phyloP scores from a whole-genome alignment of 768 basidiomycete genomes.

The Rhizopogon salebrosus region DNA sequence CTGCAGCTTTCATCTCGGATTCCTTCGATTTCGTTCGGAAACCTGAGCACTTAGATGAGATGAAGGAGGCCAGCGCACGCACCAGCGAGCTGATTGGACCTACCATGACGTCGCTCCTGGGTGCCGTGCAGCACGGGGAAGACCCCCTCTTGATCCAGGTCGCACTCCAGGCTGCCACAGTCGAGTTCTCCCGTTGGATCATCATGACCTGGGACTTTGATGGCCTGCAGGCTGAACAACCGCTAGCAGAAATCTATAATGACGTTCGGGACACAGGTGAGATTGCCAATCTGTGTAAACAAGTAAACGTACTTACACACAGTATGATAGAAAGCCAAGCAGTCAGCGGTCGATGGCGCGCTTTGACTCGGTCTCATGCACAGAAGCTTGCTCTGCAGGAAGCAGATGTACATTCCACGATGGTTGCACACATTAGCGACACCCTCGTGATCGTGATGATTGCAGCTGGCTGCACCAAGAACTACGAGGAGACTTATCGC shows the following conservation, averaged over 20 bases:
- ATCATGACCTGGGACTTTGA: slow-evolving; percentile 31
- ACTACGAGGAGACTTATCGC: slow-evolving; percentile 26
- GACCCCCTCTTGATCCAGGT: slow-evolving; percentile 37
- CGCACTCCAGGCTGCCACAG: slow-evolving; percentile 29
- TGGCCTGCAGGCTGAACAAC: slow-evolving; percentile 22
- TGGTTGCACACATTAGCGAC: slow-evolving; percentile 41
- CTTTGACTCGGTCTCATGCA: slow-evolving; percentile 45
- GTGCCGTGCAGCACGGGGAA: slow-evolving; percentile 19
- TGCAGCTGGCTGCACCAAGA: slow-evolving; percentile 33
- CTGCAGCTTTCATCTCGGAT: slow-evolving; percentile 40
- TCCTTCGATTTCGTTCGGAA: slow-evolving; percentile 27
- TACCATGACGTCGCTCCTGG: slow-evolving; percentile 20
- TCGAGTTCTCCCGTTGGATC: slow-evolving; percentile 29
- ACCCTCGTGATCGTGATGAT: slow-evolving; percentile 39
- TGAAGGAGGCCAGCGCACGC: slow-evolving; percentile 22
- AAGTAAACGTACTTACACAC: background rate
- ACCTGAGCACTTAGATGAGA: slow-evolving; percentile 14
- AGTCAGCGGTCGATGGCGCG: slow-evolving; percentile 51
- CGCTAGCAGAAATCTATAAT: slow-evolving; percentile 29
- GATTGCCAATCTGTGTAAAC: slow-evolving; percentile 4
- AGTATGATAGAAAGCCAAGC: slow-evolving; percentile 40
- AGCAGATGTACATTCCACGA: slow-evolving; percentile 25
- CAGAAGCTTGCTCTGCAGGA: slow-evolving; percentile 27
- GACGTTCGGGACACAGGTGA: slow-evolving; percentile 40
- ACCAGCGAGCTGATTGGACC: slow-evolving; percentile 28